phyloP scores from a whole-genome alignment of 2,329 filamentous ascomycete species.

The Laburnicola sp. region DNA sequence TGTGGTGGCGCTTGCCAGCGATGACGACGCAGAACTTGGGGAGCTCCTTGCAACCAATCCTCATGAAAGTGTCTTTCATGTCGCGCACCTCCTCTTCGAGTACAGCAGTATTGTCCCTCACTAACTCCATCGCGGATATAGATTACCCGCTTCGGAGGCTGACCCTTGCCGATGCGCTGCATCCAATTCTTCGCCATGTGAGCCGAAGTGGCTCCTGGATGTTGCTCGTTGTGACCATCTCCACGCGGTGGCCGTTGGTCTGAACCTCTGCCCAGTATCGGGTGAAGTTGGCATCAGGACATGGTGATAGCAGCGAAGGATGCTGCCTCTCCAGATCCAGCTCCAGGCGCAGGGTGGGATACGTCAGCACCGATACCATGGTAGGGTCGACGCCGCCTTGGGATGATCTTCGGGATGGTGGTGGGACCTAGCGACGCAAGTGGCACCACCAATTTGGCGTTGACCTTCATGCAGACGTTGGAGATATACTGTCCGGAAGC shows the following conservation, averaged over 20 bases:
- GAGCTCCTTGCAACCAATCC: constrained; percentile 40
- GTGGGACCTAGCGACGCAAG: constrained; percentile 56
- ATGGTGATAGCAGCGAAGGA: constrained; percentile 89
- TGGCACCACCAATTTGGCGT: constrained; percentile 90
- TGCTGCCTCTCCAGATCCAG: constrained; percentile 48
- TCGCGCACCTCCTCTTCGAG: constrained; percentile 74
- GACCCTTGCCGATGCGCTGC: constrained; percentile 55
- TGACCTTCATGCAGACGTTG: constrained; percentile 96
- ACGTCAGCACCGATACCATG: constrained; percentile 92
- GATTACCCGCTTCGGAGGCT: constrained; percentile 72
- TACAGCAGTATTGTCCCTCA: constrained; percentile 84
- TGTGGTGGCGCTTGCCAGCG: constrained; percentile 90
- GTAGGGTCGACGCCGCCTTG: constrained; percentile 50
- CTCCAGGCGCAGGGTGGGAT: constrained; percentile 73
- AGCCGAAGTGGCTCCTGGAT: constrained; percentile 66
- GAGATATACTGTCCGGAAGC: constrained; percentile 82
- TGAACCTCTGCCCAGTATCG: constrained; percentile 78
- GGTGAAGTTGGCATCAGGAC: constrained; percentile 70
- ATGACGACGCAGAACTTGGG: constrained; percentile 83
- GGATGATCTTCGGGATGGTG: constrained; percentile 34
- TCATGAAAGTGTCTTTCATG: constrained; percentile 64
- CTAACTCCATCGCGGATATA: constrained; percentile 94
- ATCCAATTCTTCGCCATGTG: constrained; percentile 69
- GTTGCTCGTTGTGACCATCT: constrained; percentile 73
- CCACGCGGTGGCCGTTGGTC: constrained; percentile 79